These are phyloP conservation scores for Penicillium crystallinum DNA, from an alignment of 495 filamentous ascomycete species.

Conservation along the genomic window DNA sequence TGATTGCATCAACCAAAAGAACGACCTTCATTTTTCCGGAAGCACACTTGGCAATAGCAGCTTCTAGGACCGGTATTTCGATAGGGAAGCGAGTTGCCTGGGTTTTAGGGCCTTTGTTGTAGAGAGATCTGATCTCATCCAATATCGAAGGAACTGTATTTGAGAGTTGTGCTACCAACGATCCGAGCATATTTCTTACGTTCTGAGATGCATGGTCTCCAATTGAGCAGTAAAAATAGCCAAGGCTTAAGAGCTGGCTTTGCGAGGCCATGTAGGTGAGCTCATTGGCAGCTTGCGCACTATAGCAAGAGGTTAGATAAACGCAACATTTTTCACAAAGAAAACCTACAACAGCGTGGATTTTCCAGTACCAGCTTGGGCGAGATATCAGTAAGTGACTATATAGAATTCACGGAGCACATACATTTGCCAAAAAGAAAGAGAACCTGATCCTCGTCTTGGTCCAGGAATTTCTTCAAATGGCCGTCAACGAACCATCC, in stretches of 20 bases:
- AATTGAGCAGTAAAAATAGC: constrained; percentile 24
- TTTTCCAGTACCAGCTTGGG: constrained; percentile 19
- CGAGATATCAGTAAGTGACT: not conserved
- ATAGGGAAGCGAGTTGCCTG: constrained; percentile 13
- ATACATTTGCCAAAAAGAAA: constrained; percentile 23
- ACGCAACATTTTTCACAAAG: too few species aligned
- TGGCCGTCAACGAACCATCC: constrained; percentile 16
- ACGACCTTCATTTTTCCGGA: constrained; percentile 2
- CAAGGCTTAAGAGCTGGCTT: constrained; percentile 3
- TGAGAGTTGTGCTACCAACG: constrained; percentile 18
- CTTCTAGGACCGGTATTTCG: constrained; percentile 13
- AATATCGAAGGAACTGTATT: constrained; percentile 10
- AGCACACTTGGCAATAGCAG: constrained; percentile 13
- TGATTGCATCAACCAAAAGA: constrained; percentile 17
- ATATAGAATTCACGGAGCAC: not conserved
- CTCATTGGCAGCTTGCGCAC: constrained; percentile 19
- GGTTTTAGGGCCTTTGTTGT: constrained; percentile 11
- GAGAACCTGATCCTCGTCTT: not conserved
- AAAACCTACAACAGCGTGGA: constrained; percentile 18
- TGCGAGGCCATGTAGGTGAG: constrained; percentile 6
- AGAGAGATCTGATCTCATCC: constrained; percentile 7
- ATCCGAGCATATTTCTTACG: constrained; percentile 15
- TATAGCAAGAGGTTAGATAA: not conserved
- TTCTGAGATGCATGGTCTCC: constrained; percentile 16
- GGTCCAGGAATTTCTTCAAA: constrained; percentile 9